Conservation (phyloP, 75 land plant species). For the Ceratopteris richardii region DNA sequence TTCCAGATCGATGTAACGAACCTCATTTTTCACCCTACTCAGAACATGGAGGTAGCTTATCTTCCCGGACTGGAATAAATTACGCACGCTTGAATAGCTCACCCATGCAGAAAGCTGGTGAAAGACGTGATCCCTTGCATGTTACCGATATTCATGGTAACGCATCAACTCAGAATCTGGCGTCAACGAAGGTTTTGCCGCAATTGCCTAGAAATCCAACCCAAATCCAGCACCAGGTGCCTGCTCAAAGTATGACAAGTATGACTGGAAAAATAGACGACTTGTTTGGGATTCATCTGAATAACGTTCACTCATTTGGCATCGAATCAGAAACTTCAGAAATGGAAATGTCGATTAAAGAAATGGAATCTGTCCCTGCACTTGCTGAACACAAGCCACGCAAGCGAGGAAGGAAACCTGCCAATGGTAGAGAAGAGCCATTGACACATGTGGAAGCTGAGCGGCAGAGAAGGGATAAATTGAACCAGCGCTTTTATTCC, state of each 20-base stretch:
- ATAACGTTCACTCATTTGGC: not conserved
- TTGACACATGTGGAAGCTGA: conserved; percentile 93
- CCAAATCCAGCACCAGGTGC: not conserved
- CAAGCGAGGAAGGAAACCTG: conserved; percentile 83
- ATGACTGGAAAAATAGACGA: not conserved
- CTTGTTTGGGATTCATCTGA: not conserved
- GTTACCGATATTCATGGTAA: no score
- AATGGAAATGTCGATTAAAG: conserved; percentile 15
- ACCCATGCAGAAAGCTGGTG: no score
- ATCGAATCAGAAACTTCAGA: not conserved
- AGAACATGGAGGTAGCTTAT: no score
- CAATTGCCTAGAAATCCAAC: conserved; percentile 16
- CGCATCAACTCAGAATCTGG: not conserved
- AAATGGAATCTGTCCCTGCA: conserved; percentile 22
- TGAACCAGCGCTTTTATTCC: conserved; percentile 88
- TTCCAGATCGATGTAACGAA: no score
- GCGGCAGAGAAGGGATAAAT: conserved; percentile 85
- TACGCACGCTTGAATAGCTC: no score
- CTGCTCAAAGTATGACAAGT: not conserved
- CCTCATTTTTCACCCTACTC: no score
- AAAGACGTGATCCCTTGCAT: no score
- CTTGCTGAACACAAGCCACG: conserved; percentile 47
- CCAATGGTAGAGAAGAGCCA: conserved; percentile 88
- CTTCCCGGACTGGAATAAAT: no score
- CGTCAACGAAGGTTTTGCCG: conserved; percentile 15